Evolutionary conservation across 371 early-diverging fungal genomes (phyloP).

Genomic region (Rhizopus sp.): DNA sequence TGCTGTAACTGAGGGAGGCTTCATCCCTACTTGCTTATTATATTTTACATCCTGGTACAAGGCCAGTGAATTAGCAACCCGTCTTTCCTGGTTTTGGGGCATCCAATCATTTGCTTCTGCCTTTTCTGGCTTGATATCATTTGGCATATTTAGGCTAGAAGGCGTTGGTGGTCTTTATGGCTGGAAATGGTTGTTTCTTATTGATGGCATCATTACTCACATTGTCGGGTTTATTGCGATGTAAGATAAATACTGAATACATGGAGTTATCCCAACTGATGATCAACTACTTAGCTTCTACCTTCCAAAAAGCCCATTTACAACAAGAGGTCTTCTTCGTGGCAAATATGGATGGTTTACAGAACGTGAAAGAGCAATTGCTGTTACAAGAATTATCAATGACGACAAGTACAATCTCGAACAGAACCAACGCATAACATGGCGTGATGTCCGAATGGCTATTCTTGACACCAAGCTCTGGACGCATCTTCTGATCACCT

Average conservation of each 20-base stretch:
- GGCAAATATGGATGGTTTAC: constrained; percentile 42
- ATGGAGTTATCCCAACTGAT: neutral
- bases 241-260: constrained; percentile 18
- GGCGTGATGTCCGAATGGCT: constrained; percentile 34
- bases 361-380: constrained; percentile 46
- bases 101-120: constrained; percentile 60
- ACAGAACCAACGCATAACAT: constrained; percentile 29
- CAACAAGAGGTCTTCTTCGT: constrained; percentile 40
- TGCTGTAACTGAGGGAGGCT: constrained; percentile 55
- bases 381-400: constrained; percentile 55
- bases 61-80: constrained; percentile 55
- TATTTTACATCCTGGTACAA: constrained; percentile 66
- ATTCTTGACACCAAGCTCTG: constrained; percentile 49
- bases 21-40: constrained; percentile 59
- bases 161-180: constrained; percentile 58
- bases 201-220: constrained; percentile 56
- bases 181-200: constrained; percentile 60
- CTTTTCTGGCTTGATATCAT: constrained; percentile 59
- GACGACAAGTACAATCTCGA: constrained; percentile 54
- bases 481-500: constrained; percentile 42
- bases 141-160: constrained; percentile 56
- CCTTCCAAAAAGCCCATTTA: constrained; percentile 45
- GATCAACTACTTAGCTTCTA: constrained; percentile 31
- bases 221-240: constrained; percentile 45
- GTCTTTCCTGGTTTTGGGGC: constrained; percentile 64